Percentiles rank a stretch among this genome's conserved stretches.
phyloP scores from a whole-genome alignment of 148 eudicot species.

The Rhododendron mucronatum region DNA sequence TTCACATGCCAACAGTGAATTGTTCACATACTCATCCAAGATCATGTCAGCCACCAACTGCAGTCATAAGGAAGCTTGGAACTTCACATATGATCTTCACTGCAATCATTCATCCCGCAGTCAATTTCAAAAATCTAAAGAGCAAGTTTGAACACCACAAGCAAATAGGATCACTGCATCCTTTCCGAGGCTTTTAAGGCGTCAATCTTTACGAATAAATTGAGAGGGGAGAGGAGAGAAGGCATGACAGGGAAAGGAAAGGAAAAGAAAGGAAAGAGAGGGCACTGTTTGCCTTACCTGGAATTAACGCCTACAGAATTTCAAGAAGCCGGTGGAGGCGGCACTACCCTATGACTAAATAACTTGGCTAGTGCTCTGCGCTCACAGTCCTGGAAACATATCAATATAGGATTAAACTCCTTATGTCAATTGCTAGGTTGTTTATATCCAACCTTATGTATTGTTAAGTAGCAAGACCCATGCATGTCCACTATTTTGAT shows the following conservation, averaged over 20 bases:
- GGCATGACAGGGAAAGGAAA: not conserved
- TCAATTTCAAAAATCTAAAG: not conserved
- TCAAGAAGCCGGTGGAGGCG: slow-evolving; percentile 21
- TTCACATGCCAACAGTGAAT: not conserved
- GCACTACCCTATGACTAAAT: slow-evolving; percentile 39
- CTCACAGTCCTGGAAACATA: slow-evolving; percentile 51
- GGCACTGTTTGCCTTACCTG: not conserved
- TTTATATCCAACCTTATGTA: not conserved
- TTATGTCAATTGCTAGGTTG: not conserved
- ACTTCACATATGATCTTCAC: not conserved
- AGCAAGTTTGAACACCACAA: not conserved
- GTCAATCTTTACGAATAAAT: not conserved
- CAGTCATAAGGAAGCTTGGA: not conserved
- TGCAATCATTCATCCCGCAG: not conserved
- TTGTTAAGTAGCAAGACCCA: not conserved
- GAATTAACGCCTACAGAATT: not conserved
- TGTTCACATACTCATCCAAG: not conserved
- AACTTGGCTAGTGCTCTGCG: slow-evolving; percentile 53
- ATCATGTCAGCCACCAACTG: not conserved
- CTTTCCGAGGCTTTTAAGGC: not conserved
- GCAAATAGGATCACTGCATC: not conserved
- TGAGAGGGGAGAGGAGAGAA: not conserved
- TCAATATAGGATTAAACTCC: not conserved
- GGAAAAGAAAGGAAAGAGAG: not conserved
- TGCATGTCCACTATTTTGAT: not conserved